Percentiles rank a stretch among this genome's conserved stretches.
Evolutionary conservation across 106 monocot species (phyloP).

Genomic region (Allium sativum): DNA sequence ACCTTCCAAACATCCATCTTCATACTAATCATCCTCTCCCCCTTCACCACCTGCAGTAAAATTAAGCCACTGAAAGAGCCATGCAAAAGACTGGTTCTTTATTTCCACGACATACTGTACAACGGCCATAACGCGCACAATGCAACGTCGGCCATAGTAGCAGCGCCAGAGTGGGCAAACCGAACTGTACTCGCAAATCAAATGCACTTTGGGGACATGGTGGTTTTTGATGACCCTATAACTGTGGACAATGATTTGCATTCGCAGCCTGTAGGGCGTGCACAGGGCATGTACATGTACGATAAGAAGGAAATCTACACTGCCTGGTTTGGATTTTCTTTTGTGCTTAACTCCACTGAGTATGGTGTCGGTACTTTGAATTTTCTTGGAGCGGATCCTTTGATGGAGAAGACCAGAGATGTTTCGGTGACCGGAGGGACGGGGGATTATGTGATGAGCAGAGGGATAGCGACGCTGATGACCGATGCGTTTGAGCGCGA

Average conservation of each 20-base stretch:
- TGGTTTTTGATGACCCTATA: conserved; percentile 46
- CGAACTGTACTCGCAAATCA: conserved; percentile 6
- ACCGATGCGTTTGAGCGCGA: conserved; percentile 44
- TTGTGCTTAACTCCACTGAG: conserved; percentile 39
- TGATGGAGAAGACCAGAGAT: conserved; percentile 38
- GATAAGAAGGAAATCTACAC: conserved; percentile 40
- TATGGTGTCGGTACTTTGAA: conserved; percentile 29
- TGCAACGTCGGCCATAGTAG: conserved; percentile 41
- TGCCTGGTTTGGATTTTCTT: conserved; percentile 38
- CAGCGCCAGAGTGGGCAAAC: conserved; percentile 36
- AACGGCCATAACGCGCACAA: conserved; percentile 32
- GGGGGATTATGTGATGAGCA: conserved; percentile 53
- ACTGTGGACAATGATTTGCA: conserved; percentile 42
- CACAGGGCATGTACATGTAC: conserved; percentile 48
- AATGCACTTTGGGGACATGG: conserved; percentile 41
- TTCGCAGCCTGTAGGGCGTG: conserved; percentile 32
- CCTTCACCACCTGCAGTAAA: background rate
- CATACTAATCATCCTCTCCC: background rate
- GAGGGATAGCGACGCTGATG: conserved; percentile 37
- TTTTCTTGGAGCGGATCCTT: conserved; percentile 33
- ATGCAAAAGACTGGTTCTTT: conserved; percentile 24
- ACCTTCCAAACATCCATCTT: background rate
- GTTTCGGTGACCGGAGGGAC: conserved; percentile 47
- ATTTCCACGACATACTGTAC: conserved; percentile 45
- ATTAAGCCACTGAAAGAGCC: conserved; percentile 1